A percentile compares a stretch with the other conserved stretches of the same genome.
These are phyloP conservation scores for Aspergillus novofumigatus DNA, from an alignment of 2,329 filamentous ascomycete species.

Conservation along the genomic window DNA sequence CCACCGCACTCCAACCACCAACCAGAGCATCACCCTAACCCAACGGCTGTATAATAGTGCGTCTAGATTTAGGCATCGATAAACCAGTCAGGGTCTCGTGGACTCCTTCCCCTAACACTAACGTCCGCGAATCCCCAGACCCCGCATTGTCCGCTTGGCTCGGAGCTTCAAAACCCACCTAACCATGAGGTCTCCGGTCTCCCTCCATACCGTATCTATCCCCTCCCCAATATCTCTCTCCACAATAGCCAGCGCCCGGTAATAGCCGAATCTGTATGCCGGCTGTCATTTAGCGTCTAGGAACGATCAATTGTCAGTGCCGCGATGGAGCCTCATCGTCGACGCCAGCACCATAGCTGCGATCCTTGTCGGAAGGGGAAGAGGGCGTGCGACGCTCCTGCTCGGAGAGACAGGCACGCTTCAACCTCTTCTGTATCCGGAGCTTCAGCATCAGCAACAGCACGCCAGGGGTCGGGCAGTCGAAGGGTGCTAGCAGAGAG, in stretches of 20 bases:
- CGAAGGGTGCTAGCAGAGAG: constrained; percentile 4
- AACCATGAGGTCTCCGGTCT: neutral
- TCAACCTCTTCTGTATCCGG: neutral
- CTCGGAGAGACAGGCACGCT: constrained; percentile 1
- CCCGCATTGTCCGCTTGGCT: neutral
- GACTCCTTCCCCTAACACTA: neutral
- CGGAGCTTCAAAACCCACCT: neutral
- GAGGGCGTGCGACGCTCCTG: constrained; percentile 40
- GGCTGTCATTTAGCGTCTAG: neutral
- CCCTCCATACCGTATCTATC: neutral
- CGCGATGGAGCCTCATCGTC: neutral
- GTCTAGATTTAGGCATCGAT: neutral
- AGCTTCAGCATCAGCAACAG: neutral
- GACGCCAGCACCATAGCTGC: constrained; percentile 37
- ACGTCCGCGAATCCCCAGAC: neutral
- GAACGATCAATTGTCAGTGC: neutral
- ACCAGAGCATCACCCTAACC: neutral
- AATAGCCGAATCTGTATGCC: neutral
- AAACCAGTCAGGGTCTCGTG: neutral
- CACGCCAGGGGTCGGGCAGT: neutral
- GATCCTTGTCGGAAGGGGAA: constrained; percentile 47
- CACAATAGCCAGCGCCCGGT: neutral
- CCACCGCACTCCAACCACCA: neutral
- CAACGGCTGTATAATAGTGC: neutral
- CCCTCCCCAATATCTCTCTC: neutral